phyloP scores from a whole-genome alignment of 768 basidiomycete species.

The Suillus discolor region DNA sequence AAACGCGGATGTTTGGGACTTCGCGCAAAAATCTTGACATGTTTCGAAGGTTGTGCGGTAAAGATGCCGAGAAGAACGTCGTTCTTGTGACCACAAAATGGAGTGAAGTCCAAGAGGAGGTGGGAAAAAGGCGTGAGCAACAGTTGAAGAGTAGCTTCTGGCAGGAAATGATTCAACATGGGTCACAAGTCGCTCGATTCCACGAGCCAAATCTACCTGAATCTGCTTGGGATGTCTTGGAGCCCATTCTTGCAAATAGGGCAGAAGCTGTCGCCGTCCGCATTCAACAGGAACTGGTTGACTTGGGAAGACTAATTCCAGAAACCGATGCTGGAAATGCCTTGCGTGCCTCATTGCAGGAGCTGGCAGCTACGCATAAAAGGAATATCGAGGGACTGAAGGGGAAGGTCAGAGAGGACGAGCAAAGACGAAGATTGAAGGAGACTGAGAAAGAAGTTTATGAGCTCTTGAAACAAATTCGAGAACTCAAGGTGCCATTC shows the following conservation, averaged over 20 bases:
- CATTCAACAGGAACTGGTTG: neutral
- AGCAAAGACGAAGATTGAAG: no score
- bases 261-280: neutral
- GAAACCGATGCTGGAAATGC: neutral
- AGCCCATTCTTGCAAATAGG: slow-evolving; percentile 5
- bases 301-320: neutral
- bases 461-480: no score
- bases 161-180: slow-evolving; percentile 27
- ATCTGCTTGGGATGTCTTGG: slow-evolving; percentile 33
- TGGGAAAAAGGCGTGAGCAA: slow-evolving; percentile 29
- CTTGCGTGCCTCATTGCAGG: neutral
- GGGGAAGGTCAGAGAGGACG: no score
- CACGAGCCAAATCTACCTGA: slow-evolving; percentile 12
- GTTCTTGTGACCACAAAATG: slow-evolving; percentile 40
- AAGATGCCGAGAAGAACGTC: slow-evolving; percentile 31
- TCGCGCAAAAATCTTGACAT: slow-evolving; percentile 31
- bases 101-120: slow-evolving; percentile 23
- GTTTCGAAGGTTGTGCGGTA: slow-evolving; percentile 28
- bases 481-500: no score
- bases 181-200: slow-evolving; percentile 31
- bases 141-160: slow-evolving; percentile 33
- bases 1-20: slow-evolving; percentile 34
- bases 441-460: no score
- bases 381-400: no score
- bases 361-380: no score